Evolutionary conservation across 192 early-diverging fungal genomes (phyloP), one percentile per base, ranked within the genome.

Genomic region (Entomortierella lignicola): DNA sequence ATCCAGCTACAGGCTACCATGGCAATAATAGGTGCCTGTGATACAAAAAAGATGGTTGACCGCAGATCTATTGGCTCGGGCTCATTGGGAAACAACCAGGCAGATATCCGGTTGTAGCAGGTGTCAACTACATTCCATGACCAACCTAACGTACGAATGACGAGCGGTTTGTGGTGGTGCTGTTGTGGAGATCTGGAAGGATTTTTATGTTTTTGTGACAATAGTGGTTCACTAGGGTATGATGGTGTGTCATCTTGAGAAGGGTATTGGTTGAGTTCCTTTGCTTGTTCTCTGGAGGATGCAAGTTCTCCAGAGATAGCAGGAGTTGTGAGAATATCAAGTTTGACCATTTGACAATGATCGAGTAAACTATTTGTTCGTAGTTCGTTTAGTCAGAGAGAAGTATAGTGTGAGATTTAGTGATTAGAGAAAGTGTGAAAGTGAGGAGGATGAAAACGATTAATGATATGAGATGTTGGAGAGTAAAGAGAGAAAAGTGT

Each of bases 31-130:
- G 72, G 72, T 0, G 52, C 63, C 26, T 66, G 63, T 0, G 72
- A 62, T 5, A 74, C 30, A 55, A 74, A 74, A 25, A 66, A 66
- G 15, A 66, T 8, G 17, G 61, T 74, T 31, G 64, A 61, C 4
- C 55, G 26, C 15, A 74, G 29, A 62, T 74, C 72, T 23, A 74
- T 41, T 26, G 64, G 72, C 30, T 74, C 72, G 2, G 72, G 72
- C 20, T 74, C 72, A 21, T 60, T 52, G 17, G 72, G 72, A 42
- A 74, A 66, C 18, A 74, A 48, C 63, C 57, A 74, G 0, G 58
- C 72, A 3, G 64, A 42, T 30, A 50, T 18, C 2, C 64, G 48
- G 58, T 66, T 66, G 42, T 66, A 74, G 13, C 47, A 55, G 1
- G 3, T 17, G 8, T 32, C 31, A 23, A 62, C n/a, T 20, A 39